These are phyloP conservation scores for Inga oerstediana DNA, from an alignment of 306 rosid species.

Conservation along the genomic window DNA sequence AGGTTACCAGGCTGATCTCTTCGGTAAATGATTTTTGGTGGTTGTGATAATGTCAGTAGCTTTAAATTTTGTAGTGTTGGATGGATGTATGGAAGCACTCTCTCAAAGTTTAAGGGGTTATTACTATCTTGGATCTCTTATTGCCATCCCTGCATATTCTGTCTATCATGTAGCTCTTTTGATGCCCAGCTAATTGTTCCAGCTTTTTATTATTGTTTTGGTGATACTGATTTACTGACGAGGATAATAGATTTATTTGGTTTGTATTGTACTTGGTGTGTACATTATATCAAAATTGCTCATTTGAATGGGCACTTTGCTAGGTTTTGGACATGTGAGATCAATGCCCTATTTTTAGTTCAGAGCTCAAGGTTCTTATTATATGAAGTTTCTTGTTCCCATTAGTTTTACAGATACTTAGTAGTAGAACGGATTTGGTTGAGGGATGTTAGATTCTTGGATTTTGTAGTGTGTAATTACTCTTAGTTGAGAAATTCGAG, in stretches of 20 bases:
- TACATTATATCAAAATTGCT: neutral
- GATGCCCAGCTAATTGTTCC: neutral
- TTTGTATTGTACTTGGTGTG: neutral
- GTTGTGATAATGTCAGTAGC: neutral
- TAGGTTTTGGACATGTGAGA: neutral
- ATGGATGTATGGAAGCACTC: neutral
- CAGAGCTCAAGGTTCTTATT: neutral
- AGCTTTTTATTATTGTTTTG: neutral
- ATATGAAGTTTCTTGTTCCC: neutral
- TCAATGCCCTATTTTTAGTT: neutral
- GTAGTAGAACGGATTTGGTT: neutral
- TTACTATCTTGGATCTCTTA: neutral
- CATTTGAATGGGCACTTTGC: neutral
- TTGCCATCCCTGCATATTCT: neutral
- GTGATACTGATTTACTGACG: neutral
- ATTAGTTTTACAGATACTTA: neutral
- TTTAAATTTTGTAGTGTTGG: neutral
- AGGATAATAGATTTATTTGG: neutral
- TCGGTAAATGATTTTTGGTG: neutral
- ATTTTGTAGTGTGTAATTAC: neutral
- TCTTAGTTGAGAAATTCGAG: neutral
- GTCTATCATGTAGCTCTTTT: neutral
- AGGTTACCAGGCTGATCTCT: neutral
- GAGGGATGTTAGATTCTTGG: neutral
- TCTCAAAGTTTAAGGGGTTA: neutral